These are phyloP conservation scores for Acrodontium crateriforme DNA, from an alignment of 2,329 filamentous ascomycete species.

Conservation along the genomic window DNA sequence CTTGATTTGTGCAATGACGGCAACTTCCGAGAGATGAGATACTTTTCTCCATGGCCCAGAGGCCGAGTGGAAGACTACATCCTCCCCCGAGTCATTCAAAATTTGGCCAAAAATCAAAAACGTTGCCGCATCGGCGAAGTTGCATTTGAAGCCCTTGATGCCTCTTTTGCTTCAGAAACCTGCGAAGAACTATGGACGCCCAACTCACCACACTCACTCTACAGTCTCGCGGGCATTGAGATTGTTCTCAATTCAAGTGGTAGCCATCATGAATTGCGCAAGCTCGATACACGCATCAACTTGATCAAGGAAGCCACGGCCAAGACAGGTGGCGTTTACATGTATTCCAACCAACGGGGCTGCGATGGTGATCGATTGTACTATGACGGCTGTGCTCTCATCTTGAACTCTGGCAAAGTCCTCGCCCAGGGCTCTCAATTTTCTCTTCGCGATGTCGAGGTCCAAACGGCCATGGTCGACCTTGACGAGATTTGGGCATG, in stretches of 20 bases:
- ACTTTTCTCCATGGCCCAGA: conserved; percentile 51
- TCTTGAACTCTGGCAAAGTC: conserved; percentile 47
- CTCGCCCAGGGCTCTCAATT: conserved; percentile 56
- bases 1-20: conserved; percentile 59
- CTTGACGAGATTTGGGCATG: conserved; percentile 55
- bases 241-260: conserved; percentile 50
- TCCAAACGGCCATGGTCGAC: conserved; percentile 43
- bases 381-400: conserved; percentile 49
- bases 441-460: conserved; percentile 43
- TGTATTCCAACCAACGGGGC: conserved; percentile 48
- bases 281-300: conserved; percentile 47
- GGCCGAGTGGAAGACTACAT: conserved; percentile 50
- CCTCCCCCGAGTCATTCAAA: conserved; percentile 44
- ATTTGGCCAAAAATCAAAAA: conserved; percentile 38
- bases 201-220: conserved; percentile 41
- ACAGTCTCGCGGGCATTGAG: conserved; percentile 54
- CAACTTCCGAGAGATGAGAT: conserved; percentile 35
- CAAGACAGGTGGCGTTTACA: conserved; percentile 46
- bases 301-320: conserved; percentile 54
- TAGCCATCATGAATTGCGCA: conserved; percentile 53
- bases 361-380: conserved; percentile 49
- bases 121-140: conserved; percentile 56
- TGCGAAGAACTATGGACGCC: conserved; percentile 57
- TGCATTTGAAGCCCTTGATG: conserved; percentile 48
- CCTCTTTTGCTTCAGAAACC: conserved; percentile 48